Evolutionary conservation across 2,329 filamentous ascomycete genomes (phyloP).

Genomic region (Graphilbum ipis-grandicollis): DNA sequence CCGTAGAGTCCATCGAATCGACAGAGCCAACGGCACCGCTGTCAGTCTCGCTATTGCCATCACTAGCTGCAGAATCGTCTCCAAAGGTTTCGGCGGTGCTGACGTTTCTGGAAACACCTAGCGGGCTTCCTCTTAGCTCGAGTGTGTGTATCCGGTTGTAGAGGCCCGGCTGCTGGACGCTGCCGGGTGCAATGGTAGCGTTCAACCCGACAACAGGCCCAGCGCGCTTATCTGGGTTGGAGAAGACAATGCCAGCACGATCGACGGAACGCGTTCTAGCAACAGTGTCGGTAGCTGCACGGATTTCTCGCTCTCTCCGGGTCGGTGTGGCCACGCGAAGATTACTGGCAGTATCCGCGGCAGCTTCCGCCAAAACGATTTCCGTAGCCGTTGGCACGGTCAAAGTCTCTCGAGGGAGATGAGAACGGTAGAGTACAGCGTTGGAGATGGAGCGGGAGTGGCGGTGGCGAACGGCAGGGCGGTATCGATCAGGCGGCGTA

Average conservation of each 20-base stretch:
- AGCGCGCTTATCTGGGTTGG: conserved; percentile 44
- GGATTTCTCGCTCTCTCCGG: conserved; percentile 24
- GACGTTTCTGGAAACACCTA: not conserved
- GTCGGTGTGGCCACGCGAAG: not conserved
- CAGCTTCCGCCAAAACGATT: not conserved
- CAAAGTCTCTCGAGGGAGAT: conserved; percentile 14
- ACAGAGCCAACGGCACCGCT: not conserved
- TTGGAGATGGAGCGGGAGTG: conserved; percentile 27
- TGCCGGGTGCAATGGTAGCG: conserved; percentile 44
- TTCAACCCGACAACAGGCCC: conserved; percentile 47
- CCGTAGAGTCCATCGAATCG: too few relatives aligned
- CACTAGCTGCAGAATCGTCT: not conserved
- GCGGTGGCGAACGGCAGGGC: conserved; percentile 18
- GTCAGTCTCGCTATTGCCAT: not conserved
- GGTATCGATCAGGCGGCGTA: not conserved
- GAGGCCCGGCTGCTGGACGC: conserved; percentile 29
- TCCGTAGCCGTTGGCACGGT: conserved; percentile 21
- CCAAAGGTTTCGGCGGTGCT: too few relatives aligned
- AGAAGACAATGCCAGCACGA: conserved; percentile 32
- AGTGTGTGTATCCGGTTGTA: not conserved
- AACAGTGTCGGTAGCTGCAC: conserved; percentile 22
- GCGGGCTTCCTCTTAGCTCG: not conserved
- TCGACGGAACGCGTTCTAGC: conserved; percentile 47
- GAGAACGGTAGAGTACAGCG: conserved; percentile 24
- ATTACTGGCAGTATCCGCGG: conserved; percentile 7